Percentiles rank a stretch among this genome's conserved stretches.
Evolutionary conservation across 164 flowering plant genomes (phyloP).

Genomic region (Macadamia tetraphylla): DNA sequence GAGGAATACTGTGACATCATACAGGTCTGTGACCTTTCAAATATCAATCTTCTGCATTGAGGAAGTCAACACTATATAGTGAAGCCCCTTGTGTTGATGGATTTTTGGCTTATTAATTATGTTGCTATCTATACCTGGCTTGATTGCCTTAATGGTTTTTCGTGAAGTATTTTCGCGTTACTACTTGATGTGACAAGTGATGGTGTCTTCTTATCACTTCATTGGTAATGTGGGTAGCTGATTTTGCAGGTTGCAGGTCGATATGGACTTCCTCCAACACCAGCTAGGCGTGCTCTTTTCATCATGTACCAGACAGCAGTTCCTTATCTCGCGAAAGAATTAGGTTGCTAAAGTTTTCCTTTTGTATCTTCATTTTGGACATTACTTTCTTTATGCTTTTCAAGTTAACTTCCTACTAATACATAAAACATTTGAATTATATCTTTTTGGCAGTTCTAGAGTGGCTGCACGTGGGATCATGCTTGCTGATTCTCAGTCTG

Average conservation of each 20-base stretch:
- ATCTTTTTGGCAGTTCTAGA: conserved; percentile 58
- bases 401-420: background rate
- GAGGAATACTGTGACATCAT: conserved; percentile 97
- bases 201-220: background rate
- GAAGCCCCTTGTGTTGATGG: too few species aligned
- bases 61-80: too few species aligned
- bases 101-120: background rate
- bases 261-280: conserved; percentile 83
- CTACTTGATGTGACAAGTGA: too few species aligned
- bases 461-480: conserved; percentile 72
- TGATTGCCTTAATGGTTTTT: background rate
- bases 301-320: conserved; percentile 85
- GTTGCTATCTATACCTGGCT: background rate
- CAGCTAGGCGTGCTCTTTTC: conserved; percentile 91
- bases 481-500: conserved; percentile 59
- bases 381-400: background rate
- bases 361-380: background rate
- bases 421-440: background rate
- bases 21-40: conserved; percentile 45
- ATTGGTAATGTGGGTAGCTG: background rate
- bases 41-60: too few species aligned
- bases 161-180: background rate
- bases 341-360: conserved; percentile 39
- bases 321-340: conserved; percentile 95
- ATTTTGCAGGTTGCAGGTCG: conserved; percentile 70